Conservation (phyloP, 208 protist species). For the Strigomonas galati region DNA sequence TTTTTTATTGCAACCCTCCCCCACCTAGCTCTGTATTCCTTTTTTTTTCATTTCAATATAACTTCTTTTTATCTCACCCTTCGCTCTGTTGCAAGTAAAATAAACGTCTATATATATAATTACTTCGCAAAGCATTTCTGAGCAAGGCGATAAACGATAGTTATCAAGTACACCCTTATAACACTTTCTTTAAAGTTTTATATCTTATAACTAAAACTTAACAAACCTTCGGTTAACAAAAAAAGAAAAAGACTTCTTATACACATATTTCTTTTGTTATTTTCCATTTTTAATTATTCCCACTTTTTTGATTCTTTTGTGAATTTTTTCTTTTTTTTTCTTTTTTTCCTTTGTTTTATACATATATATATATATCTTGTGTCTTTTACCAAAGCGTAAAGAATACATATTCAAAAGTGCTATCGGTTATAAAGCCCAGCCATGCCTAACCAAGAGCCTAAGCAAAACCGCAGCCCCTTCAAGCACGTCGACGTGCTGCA, state of each 20-base stretch:
- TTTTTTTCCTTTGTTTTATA: slow-evolving; percentile 7
- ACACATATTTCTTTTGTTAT: slow-evolving; percentile 1
- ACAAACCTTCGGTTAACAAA: neutral
- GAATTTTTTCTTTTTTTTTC: slow-evolving; percentile 13
- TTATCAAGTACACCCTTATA: too few species aligned
- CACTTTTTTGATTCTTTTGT: neutral
- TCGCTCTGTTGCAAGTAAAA: too few species aligned
- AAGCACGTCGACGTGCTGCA: slow-evolving; percentile 2
- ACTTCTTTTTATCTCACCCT: neutral
- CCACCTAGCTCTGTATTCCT: neutral
- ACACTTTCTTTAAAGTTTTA: too few species aligned
- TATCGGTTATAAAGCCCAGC: neutral
- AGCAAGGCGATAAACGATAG: too few species aligned
- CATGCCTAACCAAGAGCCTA: too few species aligned
- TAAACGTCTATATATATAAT: too few species aligned
- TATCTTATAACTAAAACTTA: neutral
- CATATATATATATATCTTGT: neutral
- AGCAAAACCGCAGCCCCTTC: too few species aligned
- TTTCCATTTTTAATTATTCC: slow-evolving; percentile 4
- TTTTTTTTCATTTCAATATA: slow-evolving; percentile 8
- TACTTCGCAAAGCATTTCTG: too few species aligned
- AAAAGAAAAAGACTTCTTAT: neutral
- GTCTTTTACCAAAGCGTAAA: neutral
- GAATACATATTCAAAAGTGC: neutral
- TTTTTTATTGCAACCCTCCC: slow-evolving; percentile 12